Evolutionary conservation across 495 filamentous ascomycete genomes (phyloP), one percentile per base, ranked within the genome.

Genomic region (Penicillium longicatenatum): DNA sequence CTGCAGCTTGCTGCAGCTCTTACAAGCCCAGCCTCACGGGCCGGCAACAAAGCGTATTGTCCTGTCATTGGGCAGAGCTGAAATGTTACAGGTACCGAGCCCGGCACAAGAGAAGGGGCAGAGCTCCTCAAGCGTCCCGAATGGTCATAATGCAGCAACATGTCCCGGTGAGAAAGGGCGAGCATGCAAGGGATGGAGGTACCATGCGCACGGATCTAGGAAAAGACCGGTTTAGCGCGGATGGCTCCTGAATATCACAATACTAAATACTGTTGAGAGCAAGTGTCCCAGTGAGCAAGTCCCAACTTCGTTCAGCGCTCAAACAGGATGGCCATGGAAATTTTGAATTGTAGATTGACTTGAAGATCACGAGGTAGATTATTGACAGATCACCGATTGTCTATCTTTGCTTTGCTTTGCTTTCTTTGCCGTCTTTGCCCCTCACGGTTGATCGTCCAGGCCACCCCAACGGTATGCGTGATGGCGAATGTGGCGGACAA

Each of bases 401-500:
- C 37, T 39, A 4, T 39, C 14, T 37, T 14, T 35, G 29, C 29
- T 45, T 45, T n/a, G 43, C 17, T 11, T 22, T 39, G 17, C 33
- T 46, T 33, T 6, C 44, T 17, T 22, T 48, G 30, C 4, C 16
- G 30, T n/a, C 16, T 17, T 17, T 17, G 9, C 10, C 31, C 31
- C 44, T 46, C n/a, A 20, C n/a, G 22, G 12, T 22, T 20, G 22
- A 46, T 46, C 20, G 22, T n/a, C 19, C 21, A 17, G n/a, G n/a
- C n/a, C n/a, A 17, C 29, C 54, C 41, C 33, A 46, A 52, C 47
- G 42, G 37, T n/a, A 63, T 56, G 50, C 55, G 58, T 59, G 60
- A 64, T 64, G 56, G 57, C 50, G 55, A 57, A 42, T 44, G 62
- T 62, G 59, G 62, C 58, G 59, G 50, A 19, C 17, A 63, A 59